Conservation (phyloP, 2,329 filamentous ascomycete species). For the Botryosphaeria dothidea region DNA sequence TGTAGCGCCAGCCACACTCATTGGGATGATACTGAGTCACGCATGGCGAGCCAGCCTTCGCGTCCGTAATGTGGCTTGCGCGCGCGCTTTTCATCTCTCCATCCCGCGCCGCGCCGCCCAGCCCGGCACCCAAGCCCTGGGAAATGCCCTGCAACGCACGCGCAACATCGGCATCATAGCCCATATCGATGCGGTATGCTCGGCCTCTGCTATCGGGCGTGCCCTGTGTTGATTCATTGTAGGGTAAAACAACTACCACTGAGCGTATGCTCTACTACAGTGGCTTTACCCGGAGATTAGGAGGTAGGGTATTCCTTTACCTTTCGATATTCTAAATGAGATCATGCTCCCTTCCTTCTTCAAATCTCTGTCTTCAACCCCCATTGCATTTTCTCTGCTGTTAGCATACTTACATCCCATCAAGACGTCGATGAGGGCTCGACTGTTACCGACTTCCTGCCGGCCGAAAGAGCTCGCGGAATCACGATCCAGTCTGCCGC, state of each 20-base stretch:
- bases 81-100: not conserved
- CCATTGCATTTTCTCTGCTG: not conserved
- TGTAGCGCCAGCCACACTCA: not conserved
- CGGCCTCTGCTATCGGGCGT: not conserved
- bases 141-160: constrained; percentile 58
- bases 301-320: constrained; percentile 49
- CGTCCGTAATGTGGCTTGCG: constrained; percentile 6
- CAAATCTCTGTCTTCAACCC: not conserved
- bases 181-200: constrained; percentile 82
- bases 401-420: not conserved
- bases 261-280: constrained; percentile 99
- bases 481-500: constrained; percentile 98
- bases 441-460: constrained; percentile 95
- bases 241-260: constrained; percentile 96
- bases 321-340: too few species aligned
- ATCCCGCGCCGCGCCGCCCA: constrained; percentile 1
- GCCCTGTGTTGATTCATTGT: not conserved
- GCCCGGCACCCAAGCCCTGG: constrained; percentile 22
- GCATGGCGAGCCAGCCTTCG: constrained; percentile 12
- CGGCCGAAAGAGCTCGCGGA: constrained; percentile 84
- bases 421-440: constrained; percentile 91
- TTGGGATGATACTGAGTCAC: not conserved
- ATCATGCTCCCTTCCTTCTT: not conserved
- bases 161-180: constrained; percentile 98
- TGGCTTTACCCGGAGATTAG: constrained; percentile 82